These are phyloP conservation scores for Physcomitrellopsis africana DNA, from an alignment of 225 moss, liverwort and hornwort species.

Conservation along the genomic window DNA sequence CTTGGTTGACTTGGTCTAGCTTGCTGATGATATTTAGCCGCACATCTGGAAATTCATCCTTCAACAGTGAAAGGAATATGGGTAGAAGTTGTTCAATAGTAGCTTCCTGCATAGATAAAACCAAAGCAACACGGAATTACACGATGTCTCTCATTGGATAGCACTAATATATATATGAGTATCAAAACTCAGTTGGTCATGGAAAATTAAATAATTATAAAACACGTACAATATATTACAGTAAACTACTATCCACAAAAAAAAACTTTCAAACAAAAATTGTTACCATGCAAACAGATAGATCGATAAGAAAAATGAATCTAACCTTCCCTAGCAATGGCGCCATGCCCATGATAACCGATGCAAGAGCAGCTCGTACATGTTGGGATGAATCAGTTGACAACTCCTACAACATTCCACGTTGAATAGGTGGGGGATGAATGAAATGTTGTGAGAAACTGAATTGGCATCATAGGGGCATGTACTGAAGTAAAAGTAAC, in stretches of 20 bases:
- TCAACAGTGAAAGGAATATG: constrained; percentile 89
- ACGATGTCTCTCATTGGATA: not conserved
- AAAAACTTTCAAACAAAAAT: not conserved
- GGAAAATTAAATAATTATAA: not conserved
- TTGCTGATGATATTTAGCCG: constrained; percentile 96
- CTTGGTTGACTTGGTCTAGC: constrained; percentile 97
- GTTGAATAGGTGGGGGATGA: not conserved
- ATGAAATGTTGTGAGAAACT: not conserved
- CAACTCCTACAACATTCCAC: constrained; percentile 60
- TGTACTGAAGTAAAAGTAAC: not conserved
- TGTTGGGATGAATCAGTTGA: constrained; percentile 97
- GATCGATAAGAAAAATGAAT: not conserved
- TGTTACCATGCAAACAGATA: not conserved
- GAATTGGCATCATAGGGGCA: not conserved
- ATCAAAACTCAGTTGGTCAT: not conserved
- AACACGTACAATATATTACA: not conserved
- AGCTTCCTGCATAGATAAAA: constrained; percentile 64
- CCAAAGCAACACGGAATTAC: not conserved
- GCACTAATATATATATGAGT: not conserved
- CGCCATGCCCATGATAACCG: constrained; percentile 99
- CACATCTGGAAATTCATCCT: constrained; percentile 97
- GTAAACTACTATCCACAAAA: not conserved
- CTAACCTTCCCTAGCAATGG: constrained; percentile 89
- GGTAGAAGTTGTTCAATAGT: constrained; percentile 97
- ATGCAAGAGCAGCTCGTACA: constrained; percentile 94